A percentile compares a stretch with the other conserved stretches of the same genome.
These are phyloP conservation scores for Plasmodium vivax DNA, from an alignment of 169 alveolate genomes.

Conservation along the genomic window DNA sequence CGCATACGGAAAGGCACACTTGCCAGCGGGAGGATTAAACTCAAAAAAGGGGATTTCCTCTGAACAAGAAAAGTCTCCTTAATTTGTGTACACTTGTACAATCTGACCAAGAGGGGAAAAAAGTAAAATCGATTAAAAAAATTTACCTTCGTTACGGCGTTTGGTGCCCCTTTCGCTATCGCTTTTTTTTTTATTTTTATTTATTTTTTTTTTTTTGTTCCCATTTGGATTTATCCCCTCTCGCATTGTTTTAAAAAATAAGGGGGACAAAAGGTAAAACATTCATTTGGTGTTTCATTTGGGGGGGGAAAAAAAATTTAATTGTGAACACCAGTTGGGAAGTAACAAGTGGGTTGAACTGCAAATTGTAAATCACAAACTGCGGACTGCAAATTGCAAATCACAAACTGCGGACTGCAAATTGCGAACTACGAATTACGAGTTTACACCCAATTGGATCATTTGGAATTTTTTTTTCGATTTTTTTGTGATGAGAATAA, in stretches of 20 bases:
- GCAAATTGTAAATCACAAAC: no score
- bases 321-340: neutral
- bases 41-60: neutral
- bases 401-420: neutral
- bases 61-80: neutral
- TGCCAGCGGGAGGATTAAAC: neutral
- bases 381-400: no score
- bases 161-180: neutral
- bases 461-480: neutral
- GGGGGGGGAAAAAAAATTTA: neutral
- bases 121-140: neutral
- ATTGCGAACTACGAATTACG: neutral
- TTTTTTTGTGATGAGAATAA: neutral
- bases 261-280: neutral
- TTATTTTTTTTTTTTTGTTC: neutral
- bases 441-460: neutral
- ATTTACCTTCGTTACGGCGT: neutral
- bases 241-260: neutral
- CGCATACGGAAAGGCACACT: neutral
- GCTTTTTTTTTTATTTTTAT: neutral
- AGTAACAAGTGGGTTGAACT: neutral
- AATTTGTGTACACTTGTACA: slow-evolving; percentile 2
- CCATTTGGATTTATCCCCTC: neutral
- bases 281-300: neutral
- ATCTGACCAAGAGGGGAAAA: neutral